A percentile compares a stretch with the other conserved stretches of the same genome.
These are phyloP conservation scores for Eutrema heterophyllum DNA, from an alignment of 345 rosid genomes.

Conservation along the genomic window DNA sequence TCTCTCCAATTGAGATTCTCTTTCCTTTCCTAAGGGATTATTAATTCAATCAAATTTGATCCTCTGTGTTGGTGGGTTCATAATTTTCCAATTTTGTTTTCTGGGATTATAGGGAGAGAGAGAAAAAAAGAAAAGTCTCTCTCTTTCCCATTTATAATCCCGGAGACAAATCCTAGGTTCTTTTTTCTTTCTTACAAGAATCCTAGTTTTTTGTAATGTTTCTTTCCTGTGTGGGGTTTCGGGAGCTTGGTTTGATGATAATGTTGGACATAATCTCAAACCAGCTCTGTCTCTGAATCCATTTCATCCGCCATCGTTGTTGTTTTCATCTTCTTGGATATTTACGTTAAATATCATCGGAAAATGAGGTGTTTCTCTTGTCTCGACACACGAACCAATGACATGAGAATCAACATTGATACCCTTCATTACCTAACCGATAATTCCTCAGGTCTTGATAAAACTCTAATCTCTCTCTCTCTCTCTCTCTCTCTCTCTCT, in stretches of 20 bases:
- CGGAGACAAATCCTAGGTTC: constrained; percentile 7
- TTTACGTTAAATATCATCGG: not conserved
- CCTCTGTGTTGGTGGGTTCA: not conserved
- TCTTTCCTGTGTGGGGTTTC: not conserved
- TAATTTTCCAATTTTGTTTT: not conserved
- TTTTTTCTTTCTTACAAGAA: not conserved
- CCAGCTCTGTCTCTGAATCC: constrained; percentile 28
- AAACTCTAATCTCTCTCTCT: not conserved
- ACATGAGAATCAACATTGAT: constrained; percentile 55
- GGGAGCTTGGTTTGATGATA: constrained; percentile 28
- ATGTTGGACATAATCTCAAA: constrained; percentile 23
- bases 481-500: not conserved
- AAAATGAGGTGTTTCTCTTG: constrained; percentile 86
- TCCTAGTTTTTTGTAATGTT: not conserved
- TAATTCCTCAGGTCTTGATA: constrained; percentile 42
- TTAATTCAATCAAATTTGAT: too few relatives aligned
- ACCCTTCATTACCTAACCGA: constrained; percentile 37
- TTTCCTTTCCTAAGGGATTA: too few relatives aligned
- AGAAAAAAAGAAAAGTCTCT: not conserved
- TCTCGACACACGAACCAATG: constrained; percentile 40
- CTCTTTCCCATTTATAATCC: not conserved
- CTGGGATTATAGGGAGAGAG: constrained; percentile 3
- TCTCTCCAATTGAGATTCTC: not conserved
- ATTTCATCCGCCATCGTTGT: not conserved
- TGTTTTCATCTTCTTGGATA: not conserved